Evolutionary conservation across 768 basidiomycete species (phyloP).

Genomic region (Russula virescens): DNA sequence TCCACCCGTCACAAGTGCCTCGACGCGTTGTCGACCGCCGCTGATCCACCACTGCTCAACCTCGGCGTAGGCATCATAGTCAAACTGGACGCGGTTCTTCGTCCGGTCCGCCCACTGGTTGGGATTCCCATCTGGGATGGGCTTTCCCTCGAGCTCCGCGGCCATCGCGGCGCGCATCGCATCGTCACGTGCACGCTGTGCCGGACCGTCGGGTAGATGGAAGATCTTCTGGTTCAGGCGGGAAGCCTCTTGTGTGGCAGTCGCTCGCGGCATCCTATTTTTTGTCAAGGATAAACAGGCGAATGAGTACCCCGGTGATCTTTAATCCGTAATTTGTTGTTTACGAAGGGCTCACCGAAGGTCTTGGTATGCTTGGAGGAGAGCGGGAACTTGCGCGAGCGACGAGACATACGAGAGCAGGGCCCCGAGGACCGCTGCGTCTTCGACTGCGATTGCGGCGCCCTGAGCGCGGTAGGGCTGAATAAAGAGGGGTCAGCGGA

Average conservation of each 20-base stretch:
- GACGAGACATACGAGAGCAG: conserved; percentile 45
- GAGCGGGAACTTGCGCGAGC: conserved; percentile 37
- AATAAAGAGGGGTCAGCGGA: background rate
- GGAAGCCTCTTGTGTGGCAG: conserved; percentile 44
- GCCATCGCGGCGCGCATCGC: conserved; percentile 48
- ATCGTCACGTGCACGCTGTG: conserved; percentile 45
- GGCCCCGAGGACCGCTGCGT: conserved; percentile 41
- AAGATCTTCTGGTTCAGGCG: conserved; percentile 49
- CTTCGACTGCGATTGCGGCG: conserved; percentile 45
- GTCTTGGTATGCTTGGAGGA: conserved; percentile 47
- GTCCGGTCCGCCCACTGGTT: conserved; percentile 56
- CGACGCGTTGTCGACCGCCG: conserved; percentile 27
- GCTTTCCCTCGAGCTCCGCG: conserved; percentile 29
- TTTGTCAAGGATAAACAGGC: background rate
- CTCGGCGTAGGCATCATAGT: conserved; percentile 48
- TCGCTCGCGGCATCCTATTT: conserved; percentile 38
- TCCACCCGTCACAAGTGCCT: background rate
- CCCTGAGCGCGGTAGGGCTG: conserved; percentile 42
- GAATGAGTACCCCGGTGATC: too few species aligned
- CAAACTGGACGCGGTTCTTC: conserved; percentile 44
- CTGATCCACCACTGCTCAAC: conserved; percentile 47
- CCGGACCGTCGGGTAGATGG: conserved; percentile 50
- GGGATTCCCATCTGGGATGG: conserved; percentile 34
- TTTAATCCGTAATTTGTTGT: too few species aligned
- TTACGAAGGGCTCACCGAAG: conserved; percentile 35